Base-by-base conservation (phyloP, 805 yeast genomes). In the Phaffomyces thermotolerans region DNA sequence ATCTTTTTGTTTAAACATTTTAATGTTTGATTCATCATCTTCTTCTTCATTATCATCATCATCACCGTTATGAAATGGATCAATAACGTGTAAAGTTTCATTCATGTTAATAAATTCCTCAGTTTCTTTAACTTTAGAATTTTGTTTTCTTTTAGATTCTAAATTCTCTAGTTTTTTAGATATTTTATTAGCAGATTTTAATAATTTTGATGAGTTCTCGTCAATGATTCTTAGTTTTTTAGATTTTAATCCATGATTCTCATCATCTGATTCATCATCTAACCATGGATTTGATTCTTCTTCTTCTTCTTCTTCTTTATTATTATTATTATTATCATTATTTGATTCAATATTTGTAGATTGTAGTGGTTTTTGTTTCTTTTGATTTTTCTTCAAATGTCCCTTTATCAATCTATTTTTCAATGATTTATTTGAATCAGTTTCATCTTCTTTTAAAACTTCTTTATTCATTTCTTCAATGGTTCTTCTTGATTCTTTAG, bases 1-100 rank as follows among this genome's bases (percentile, higher is more conserved):
- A 42, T 87, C 90, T 51, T 79, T 79, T 58, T 89, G 95, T 52
- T 78, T 77, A 68, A 89, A 86, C 75, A 77, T 71, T 46, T 67
- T 69, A 29, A 66, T 60, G 34, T 69, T 64, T 8, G 59, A 66
- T 24, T 66, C 78, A 13, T 59, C 57, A 36, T 61, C 67, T 15
- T 59, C 57, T 36, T 61, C 67, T 15, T 62, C 62, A 12, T 13
- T 23, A 18, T 34, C 9, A 7, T 58, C 63, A n/a, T 35, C 45
- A 22, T 44, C 40, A 20, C 58, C 59, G 32, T 65, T 66, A 52
- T 65, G 67, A 13, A 27, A 27, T 37, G 75, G 72, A 51, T 77
- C 81, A 10, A 69, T 67, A 22, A 81, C 63, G 24, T 69, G 65
- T 51, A 87, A 64, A 1, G 84, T 79, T 44, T 78, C 73, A 20